These are phyloP conservation scores for Sesbania bispinosa DNA, from an alignment of 306 rosid genomes.

Conservation along the genomic window DNA sequence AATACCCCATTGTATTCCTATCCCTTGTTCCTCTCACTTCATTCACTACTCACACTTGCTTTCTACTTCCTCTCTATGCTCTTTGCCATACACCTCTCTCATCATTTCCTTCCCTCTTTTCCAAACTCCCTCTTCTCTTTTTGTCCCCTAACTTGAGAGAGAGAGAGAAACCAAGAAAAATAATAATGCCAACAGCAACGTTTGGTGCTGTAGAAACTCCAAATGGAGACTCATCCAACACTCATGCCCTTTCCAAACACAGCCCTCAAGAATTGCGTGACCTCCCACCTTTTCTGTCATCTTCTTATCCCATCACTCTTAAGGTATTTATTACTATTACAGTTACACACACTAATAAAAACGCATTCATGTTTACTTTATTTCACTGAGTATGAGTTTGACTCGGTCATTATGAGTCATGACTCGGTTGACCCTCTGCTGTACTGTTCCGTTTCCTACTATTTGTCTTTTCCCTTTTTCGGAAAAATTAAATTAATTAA, in stretches of 20 bases:
- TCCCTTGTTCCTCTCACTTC: constrained; percentile 38
- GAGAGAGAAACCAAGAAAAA: not conserved
- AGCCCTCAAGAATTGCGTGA: constrained; percentile 39
- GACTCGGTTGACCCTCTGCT: not conserved
- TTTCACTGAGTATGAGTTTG: not conserved
- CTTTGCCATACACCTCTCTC: not conserved
- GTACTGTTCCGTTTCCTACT: not conserved
- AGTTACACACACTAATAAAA: not conserved
- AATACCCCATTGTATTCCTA: constrained; percentile 36
- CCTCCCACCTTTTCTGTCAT: constrained; percentile 41
- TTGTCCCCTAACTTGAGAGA: not conserved
- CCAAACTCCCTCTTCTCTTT: not conserved
- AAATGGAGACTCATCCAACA: constrained; percentile 26
- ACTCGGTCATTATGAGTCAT: not conserved
- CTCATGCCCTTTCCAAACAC: constrained; percentile 13
- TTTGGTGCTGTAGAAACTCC: constrained; percentile 34
- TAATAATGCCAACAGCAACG: constrained; percentile 20
- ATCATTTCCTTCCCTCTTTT: not conserved
- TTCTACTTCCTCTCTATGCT: not conserved
- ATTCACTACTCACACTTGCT: constrained; percentile 1
- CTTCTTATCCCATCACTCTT: constrained; percentile 66
- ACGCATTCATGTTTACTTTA: not conserved
- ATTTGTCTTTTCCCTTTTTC: not conserved
- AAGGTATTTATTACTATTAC: constrained; percentile 42
- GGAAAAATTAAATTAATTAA: not conserved